Conservation (phyloP, 2,329 filamentous ascomycete species). For the Claviceps humidiphila region DNA sequence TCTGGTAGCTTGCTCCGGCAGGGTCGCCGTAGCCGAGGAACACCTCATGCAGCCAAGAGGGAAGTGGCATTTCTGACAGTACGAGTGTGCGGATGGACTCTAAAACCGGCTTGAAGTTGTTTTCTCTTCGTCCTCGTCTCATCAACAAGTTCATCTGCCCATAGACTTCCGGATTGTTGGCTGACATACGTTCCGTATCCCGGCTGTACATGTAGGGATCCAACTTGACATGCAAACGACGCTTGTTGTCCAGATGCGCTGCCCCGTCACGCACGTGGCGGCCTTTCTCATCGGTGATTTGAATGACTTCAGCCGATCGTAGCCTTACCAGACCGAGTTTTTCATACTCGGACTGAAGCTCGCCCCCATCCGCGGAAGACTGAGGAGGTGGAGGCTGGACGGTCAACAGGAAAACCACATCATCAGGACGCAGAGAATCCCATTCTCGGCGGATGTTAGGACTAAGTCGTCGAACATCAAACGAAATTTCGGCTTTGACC, state of each 20-base stretch:
- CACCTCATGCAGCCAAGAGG: conserved; percentile 88
- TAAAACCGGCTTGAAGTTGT: conserved; percentile 91
- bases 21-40: conserved; percentile 97
- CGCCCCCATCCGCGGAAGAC: conserved; percentile 38
- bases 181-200: conserved; percentile 53
- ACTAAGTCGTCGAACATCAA: conserved; percentile 71
- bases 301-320: conserved; percentile 72
- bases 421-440: conserved; percentile 76
- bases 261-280: conserved; percentile 51
- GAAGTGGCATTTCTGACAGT: conserved; percentile 71
- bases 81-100: conserved; percentile 83
- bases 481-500: conserved; percentile 71
- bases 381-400: conserved; percentile 49
- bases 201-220: conserved; percentile 66
- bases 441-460: conserved; percentile 71
- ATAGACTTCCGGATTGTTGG: conserved; percentile 68
- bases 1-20: conserved; percentile 71
- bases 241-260: conserved; percentile 49
- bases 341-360: conserved; percentile 34
- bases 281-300: conserved; percentile 76
- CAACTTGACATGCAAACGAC: conserved; percentile 67
- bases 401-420: conserved; percentile 77
- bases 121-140: conserved; percentile 73
- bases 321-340: conserved; percentile 56
- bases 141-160: conserved; percentile 75